Conservation (phyloP, 139 green algal species). For the Coelastrella sp. region DNA sequence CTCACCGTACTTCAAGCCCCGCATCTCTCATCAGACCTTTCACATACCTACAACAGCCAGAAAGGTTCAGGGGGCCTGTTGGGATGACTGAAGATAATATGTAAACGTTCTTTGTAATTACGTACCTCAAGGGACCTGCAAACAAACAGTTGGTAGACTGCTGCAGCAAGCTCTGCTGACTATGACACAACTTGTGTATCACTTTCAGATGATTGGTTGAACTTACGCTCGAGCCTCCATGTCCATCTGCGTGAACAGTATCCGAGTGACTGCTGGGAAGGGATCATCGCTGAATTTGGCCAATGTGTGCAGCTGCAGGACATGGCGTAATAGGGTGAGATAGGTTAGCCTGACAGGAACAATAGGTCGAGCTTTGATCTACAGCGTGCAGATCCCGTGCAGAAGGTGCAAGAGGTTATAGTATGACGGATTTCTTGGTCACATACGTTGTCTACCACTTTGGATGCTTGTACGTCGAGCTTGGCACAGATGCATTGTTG, state of each 20-base stretch:
- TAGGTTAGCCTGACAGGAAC: neutral
- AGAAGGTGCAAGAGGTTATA: no score
- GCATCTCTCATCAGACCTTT: conserved; percentile 85
- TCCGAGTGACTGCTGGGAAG: conserved; percentile 89
- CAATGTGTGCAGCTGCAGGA: conserved; percentile 81
- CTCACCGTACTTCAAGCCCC: conserved; percentile 59
- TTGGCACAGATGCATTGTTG: neutral
- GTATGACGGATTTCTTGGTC: no score
- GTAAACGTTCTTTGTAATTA: no score
- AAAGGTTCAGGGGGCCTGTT: neutral
- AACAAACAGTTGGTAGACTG: neutral
- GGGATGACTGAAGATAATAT: no score
- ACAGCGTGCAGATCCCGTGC: no score
- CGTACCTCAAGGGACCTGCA: no score
- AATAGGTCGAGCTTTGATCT: no score
- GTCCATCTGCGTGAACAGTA: conserved; percentile 93
- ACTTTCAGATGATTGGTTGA: neutral
- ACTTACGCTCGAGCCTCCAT: conserved; percentile 70
- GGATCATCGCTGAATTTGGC: conserved; percentile 84
- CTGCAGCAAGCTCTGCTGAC: neutral
- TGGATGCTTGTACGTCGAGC: conserved; percentile 49
- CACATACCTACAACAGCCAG: conserved; percentile 74
- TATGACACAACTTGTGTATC: neutral
- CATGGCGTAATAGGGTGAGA: neutral
- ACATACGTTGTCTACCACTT: conserved; percentile 53